Base-by-base conservation (phyloP, 495 filamentous ascomycete genomes). In the Cryomyces antarcticus region DNA sequence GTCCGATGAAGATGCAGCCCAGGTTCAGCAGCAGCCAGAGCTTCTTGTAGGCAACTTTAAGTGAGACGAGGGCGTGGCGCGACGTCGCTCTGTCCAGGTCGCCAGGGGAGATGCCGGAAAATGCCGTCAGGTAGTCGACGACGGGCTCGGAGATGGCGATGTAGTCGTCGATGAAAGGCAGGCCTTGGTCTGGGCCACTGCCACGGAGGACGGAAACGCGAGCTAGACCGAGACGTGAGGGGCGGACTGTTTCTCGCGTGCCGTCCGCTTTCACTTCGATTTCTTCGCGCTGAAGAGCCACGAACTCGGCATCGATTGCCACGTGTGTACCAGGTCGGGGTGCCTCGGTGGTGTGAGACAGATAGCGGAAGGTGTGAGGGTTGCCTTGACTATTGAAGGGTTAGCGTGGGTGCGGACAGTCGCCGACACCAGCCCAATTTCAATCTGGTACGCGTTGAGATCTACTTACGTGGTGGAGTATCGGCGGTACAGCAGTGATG, bases 161-260 rank as follows among this genome's bases (percentile, higher is more conserved):
- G 61, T 96, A 96, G 57, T 99, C 89, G 55, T 99, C 89, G 37
- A 99, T 86, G 56, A 96, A 95, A 0, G 89, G 80, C 0, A 78
- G 59, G 6, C 82, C 83, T 60, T 88, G 82, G 24, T 73, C 57
- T 41, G 73, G 65, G 31, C 83, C 87, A 2, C 70, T 62, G 10
- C 82, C 89, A 36, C 89, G 70, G 11, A 96, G 66, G 2, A 93
- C 84, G 5, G 85, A 93, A 5, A 89, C 85, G 44, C 89, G 71
- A 24, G 86, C 89, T 30, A 96, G 68, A 0, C 82, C 88, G 44
- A 82, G 76, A 34, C 81, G 80, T 41, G 71, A 81, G 7, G 89
- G 89, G 6, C 85, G 70, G 7, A 94, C 80, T 11, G 83, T 85
- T 50, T 88, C 83, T 35, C 78, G 72, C 6, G 77, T 78, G 11